These are phyloP conservation scores for Kluyveromyces sp. DNA, from an alignment of 1,139 yeast species.

Conservation along the genomic window DNA sequence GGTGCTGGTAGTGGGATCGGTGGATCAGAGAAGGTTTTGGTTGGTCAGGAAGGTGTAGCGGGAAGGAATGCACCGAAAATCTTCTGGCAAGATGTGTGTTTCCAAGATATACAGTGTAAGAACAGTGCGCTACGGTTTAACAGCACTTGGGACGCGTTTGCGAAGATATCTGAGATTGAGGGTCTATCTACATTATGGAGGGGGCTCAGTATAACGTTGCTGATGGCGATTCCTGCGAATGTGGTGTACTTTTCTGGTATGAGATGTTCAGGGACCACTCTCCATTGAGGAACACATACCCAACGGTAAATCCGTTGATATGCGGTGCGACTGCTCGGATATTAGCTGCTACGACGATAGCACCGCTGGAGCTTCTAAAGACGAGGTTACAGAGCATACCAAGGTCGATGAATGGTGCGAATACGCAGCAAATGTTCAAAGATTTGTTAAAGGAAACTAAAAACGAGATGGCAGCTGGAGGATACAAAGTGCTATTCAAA, in stretches of 20 bases:
- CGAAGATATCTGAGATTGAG: constrained; percentile 58
- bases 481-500: constrained; percentile 60
- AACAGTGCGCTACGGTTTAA: constrained; percentile 27
- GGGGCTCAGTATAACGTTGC: constrained; percentile 71
- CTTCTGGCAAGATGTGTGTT: constrained; percentile 36
- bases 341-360: constrained; percentile 73
- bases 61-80: constrained; percentile 19
- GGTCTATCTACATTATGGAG: constrained; percentile 80
- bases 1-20: too few species aligned
- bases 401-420: constrained; percentile 29
- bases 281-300: constrained; percentile 42
- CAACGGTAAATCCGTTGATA: constrained; percentile 60
- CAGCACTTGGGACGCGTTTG: constrained; percentile 69
- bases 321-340: constrained; percentile 85
- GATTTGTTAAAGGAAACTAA: constrained; percentile 51
- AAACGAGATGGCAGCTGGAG: constrained; percentile 47
- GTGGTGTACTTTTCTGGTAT: constrained; percentile 87
- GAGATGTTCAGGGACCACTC: constrained; percentile 75
- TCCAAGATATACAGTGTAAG: constrained; percentile 23
- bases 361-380: constrained; percentile 82
- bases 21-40: too few species aligned
- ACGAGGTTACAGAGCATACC: constrained; percentile 88
- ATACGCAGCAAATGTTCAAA: constrained; percentile 32
- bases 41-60: not conserved
- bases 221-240: constrained; percentile 91